Evolutionary conservation across 257 asterid genomes (phyloP), one percentile per base, ranked within the genome.

Genomic region (Craterostigma plantagineum): DNA sequence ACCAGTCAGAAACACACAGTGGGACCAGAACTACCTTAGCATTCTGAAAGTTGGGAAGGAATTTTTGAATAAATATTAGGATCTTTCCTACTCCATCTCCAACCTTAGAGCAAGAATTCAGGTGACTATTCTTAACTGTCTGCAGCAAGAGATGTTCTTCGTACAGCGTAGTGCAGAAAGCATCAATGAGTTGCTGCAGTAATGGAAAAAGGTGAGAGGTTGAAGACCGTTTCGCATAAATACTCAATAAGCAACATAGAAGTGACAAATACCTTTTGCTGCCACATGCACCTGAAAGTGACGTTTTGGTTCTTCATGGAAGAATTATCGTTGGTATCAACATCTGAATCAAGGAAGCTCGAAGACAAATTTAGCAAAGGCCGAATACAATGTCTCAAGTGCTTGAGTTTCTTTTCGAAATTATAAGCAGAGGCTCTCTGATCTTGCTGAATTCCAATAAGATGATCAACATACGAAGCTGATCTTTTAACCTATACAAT

Each of bases 361-460:
- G 84, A 39, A 50, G 51, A 61, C 57, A 83, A 61, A 66, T 71
- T 87, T 39, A 66, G 58, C 45, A 87, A 59, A 56, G 93, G 91
- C 79, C 71, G 52, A 17, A 62, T 33, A 35, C 68, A 64, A 27
- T 76, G 72, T 60, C 72, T 72, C 58, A 87, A 59, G 50, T 58
- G 16, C 44, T 69, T 62, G 7, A 87, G 82, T 63, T 66, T 67
- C 50, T 61, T 43, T 2, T 75, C 60, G 48, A 82, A 72, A 50
- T 49, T 59, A 59, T 87, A 87, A 45, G 75, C 86, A 18, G 52
- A 62, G 8, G 57, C 77, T 57, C 98, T 79, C 58, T 87, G 98
- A 53, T 76, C 95, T 82, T 87, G 98, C 46, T 79, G 98, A 53
- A 87, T 77, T 64, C 65, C 74, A 3, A 77, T 56, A 42, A 83